Percentiles rank a stretch among this genome's conserved stretches.
Evolutionary conservation across 2,329 filamentous ascomycete species (phyloP).

Genomic region (Cladosporium sp.): DNA sequence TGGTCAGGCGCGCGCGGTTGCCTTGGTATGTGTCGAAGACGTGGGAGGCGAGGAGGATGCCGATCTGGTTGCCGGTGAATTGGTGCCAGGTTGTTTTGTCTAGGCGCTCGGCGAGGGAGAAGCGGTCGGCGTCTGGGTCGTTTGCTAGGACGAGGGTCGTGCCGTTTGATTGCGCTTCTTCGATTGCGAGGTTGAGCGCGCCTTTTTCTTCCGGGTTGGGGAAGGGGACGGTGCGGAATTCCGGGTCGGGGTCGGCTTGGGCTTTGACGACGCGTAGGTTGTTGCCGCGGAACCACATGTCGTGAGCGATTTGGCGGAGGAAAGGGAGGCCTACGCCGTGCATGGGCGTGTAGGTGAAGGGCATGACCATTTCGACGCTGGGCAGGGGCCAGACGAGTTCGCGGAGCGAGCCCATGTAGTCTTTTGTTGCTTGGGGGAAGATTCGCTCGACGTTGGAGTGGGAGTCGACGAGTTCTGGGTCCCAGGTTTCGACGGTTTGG

Average conservation of each 20-base stretch:
- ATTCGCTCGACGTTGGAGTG: conserved; percentile 39
- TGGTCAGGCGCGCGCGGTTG: conserved; percentile 41
- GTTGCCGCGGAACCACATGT: conserved; percentile 22
- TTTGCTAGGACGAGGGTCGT: conserved; percentile 55
- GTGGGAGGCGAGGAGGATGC: conserved; percentile 55
- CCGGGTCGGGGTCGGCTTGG: conserved; percentile 56
- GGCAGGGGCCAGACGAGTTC: conserved; percentile 24
- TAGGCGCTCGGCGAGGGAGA: conserved; percentile 57
- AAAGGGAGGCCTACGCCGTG: conserved; percentile 50
- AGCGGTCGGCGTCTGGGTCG: conserved; percentile 62
- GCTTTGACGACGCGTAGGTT: conserved; percentile 44
- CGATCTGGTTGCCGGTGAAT: conserved; percentile 62
- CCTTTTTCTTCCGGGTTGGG: conserved; percentile 63
- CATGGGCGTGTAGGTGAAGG: conserved; percentile 54
- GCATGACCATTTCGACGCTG: conserved; percentile 18
- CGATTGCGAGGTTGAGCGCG: conserved; percentile 55
- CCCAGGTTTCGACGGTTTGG: conserved; percentile 48
- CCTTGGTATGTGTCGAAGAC: conserved; percentile 47
- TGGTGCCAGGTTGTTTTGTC: conserved; percentile 52
- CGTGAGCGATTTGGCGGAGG: conserved; percentile 41
- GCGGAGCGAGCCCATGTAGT: conserved; percentile 43
- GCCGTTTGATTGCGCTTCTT: conserved; percentile 47
- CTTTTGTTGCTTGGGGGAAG: conserved; percentile 37
- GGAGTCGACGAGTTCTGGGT: conserved; percentile 39
- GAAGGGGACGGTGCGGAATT: conserved; percentile 60